Evolutionary conservation across 2,329 filamentous ascomycete genomes (phyloP), one percentile per base, ranked within the genome.

Genomic region (Ceratocystis alfenasii): DNA sequence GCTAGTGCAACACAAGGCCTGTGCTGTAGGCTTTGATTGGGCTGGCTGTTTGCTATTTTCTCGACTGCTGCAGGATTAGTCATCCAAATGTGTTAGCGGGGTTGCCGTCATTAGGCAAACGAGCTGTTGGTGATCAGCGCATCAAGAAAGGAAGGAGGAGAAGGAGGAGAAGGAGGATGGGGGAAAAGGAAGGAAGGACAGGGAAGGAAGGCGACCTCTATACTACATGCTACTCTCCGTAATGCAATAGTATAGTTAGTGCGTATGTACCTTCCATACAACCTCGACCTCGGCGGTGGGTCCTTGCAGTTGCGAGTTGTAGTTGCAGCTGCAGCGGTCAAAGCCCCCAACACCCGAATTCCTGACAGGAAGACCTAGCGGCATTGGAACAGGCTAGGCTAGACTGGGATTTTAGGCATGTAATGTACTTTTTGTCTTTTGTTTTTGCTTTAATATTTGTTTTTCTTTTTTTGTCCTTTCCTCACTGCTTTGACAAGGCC

Each of bases 381-480:
- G 53, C 53, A 57, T 57, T 57, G 22, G 53, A 57, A 57, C 53
- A 28, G 53, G 53, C 25, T 57, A 28, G 53, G 53, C 25, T 57
- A 57, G 53, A 57, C 28, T 30, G 20, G 50, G 50, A 15, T 55
- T 30, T 30, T 55, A 55, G 50, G 50, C 25, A n/a, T 22, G 46
- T 50, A n/a, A 20, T 7, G 46, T 22, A n/a, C 46, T 12, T 50
- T 50, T 22, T n/a, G 46, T 5, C 46, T 12, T 8, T 12, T 41
- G 36, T 41, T 41, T 41, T 12, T 41, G 10, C 3, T 41, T 12
- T 41, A 12, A 4, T 41, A 7, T 41, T 12, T 41, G 2, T 0
- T 12, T 41, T 4, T 4, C 3, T 12, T 12, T 12, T 12, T 4
- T 41, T 41, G 2, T 12, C 36, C 36, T 41, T 41, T 12, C 1